Evolutionary conservation across 2,329 filamentous ascomycete genomes (phyloP), one percentile per base, ranked within the genome.

Genomic region (Plenodomus tracheiphilus): DNA sequence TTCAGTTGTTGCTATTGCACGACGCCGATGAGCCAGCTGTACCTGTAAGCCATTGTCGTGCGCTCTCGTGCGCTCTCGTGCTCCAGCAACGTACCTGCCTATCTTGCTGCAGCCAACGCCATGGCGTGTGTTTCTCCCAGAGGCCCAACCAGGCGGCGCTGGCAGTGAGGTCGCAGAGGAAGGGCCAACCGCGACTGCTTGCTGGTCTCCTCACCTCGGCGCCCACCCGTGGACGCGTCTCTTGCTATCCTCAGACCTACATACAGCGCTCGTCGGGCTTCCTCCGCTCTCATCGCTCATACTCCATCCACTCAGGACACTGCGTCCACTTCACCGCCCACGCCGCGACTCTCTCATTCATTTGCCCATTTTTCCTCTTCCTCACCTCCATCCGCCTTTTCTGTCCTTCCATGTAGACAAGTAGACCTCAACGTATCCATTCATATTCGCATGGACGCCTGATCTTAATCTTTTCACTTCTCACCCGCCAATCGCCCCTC

Each of bases 121-220:
- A 42, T 42, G 47, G 49, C 39, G 43, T 39, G 46, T 16, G 37
- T n/a, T 19, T 30, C 38, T 18, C 10, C n/a, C n/a, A 18, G 17
- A 21, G 17, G 19, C 35, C 32, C 43, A 37, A 44, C 43, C 49
- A 46, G 54, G 48, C 46, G 45, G 51, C 46, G 32, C 37, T 40
- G 49, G 49, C 22, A 40, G 47, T n/a, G n/a, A n/a, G n/a, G n/a
- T 30, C 38, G 30, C 35, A 39, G 21, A 55, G 60, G 66, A 66
- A 68, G 58, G 62, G 59, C 59, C 61, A 34, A n/a, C 50, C 49
- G 50, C 46, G 47, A 49, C 47, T 55, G 51, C 58, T 54, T 59
- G 13, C 28, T 15, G 28, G 6, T 15, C 13, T 32, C 28, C 51
- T 48, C 36, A 45, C 51, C 40, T 54, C 47, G 47, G 54, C 54